Conservation (phyloP, 306 rosid species). For the Ammopiptanthus mongolicus region DNA sequence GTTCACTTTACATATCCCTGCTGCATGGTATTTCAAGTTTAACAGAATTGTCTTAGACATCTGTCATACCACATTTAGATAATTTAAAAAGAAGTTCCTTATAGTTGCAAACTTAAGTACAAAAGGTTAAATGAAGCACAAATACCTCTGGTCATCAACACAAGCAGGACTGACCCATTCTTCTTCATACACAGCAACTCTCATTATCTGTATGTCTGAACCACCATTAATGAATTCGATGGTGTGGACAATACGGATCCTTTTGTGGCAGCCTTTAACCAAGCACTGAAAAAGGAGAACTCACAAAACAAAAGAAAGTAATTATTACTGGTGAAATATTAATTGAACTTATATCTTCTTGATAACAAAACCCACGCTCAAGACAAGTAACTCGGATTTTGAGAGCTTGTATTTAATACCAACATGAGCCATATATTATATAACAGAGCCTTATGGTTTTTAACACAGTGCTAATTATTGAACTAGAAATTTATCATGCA, state of each 20-base stretch:
- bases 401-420: background rate
- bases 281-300: constrained; percentile 52
- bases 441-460: background rate
- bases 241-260: constrained; percentile 83
- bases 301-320: background rate
- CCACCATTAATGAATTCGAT: constrained; percentile 82
- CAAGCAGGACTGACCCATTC: constrained; percentile 76
- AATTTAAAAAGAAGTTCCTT: background rate
- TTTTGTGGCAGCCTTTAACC: constrained; percentile 94
- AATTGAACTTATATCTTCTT: background rate
- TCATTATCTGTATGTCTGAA: constrained; percentile 83
- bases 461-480: background rate
- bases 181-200: constrained; percentile 88
- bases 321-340: background rate
- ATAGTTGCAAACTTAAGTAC: background rate
- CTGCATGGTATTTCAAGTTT: background rate
- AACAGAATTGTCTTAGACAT: background rate
- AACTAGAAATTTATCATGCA: background rate
- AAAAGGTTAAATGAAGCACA: constrained; percentile 1
- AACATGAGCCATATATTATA: background rate
- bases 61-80: background rate
- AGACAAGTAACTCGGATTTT: background rate
- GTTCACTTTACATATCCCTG: background rate
- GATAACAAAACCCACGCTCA: background rate
- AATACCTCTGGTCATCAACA: constrained; percentile 57